Evolutionary conservation across 768 basidiomycete species (phyloP).

Genomic region (Tricholoma hemisulphureum): DNA sequence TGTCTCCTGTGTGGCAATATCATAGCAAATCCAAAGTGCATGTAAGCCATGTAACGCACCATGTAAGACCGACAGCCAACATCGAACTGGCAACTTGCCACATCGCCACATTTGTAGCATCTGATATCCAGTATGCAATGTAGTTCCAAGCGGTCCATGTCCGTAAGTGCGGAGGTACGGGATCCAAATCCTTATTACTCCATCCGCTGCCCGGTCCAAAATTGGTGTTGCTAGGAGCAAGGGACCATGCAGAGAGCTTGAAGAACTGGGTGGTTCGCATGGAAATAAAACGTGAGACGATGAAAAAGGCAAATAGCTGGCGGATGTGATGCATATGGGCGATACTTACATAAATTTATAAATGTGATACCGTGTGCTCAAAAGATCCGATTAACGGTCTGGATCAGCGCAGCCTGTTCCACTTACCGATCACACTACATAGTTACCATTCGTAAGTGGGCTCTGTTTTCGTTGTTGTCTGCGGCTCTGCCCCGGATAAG

Average conservation of each 20-base stretch:
- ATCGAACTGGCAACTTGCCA: constrained; percentile 74
- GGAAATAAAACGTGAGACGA: background rate
- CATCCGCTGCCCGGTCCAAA: constrained; percentile 60
- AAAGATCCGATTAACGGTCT: no score
- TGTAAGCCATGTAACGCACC: constrained; percentile 35
- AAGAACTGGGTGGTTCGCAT: constrained; percentile 22
- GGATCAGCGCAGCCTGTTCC: no score
- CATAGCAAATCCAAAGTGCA: background rate
- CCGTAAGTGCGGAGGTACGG: constrained; percentile 55
- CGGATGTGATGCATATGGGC: no score
- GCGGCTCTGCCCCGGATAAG: no score
- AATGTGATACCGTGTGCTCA: no score
- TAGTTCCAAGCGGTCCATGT: constrained; percentile 74
- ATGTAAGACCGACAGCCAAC: constrained; percentile 72
- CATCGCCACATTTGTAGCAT: constrained; percentile 44
- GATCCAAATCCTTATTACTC: constrained; percentile 79
- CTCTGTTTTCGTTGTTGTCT: no score
- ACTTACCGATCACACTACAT: no score
- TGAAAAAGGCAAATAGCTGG: background rate
- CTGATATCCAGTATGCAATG: constrained; percentile 60
- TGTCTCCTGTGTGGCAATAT: constrained; percentile 46
- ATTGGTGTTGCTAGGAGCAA: constrained; percentile 50
- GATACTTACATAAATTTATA: no score
- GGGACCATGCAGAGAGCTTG: constrained; percentile 44
- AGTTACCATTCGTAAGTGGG: no score